Evolutionary conservation across 2,329 filamentous ascomycete genomes (phyloP).

Genomic region (Paracamarosporium sp.): DNA sequence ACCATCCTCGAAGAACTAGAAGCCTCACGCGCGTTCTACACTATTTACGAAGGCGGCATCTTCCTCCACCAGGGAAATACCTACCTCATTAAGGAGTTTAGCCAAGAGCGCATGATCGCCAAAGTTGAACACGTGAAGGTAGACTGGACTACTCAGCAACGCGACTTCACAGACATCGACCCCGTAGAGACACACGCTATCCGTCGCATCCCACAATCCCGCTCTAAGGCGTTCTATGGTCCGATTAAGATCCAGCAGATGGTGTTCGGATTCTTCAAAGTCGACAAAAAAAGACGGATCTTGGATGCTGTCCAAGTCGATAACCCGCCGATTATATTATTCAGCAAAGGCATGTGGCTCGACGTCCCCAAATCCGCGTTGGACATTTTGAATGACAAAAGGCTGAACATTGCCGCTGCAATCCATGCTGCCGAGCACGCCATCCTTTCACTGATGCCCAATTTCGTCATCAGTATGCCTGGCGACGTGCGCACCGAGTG

Average conservation of each 20-base stretch:
- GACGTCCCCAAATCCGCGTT: conserved; percentile 83
- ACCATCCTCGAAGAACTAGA: conserved; percentile 94
- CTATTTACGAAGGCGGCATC: conserved; percentile 94
- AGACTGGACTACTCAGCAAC: conserved; percentile 92
- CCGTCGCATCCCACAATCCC: conserved; percentile 69
- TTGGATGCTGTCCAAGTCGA: conserved; percentile 92
- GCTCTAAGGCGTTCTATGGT: conserved; percentile 81
- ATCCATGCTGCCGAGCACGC: conserved; percentile 97
- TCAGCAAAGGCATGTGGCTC: conserved; percentile 93
- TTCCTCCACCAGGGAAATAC: conserved; percentile 95
- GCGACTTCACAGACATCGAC: conserved; percentile 93
- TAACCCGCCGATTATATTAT: conserved; percentile 86
- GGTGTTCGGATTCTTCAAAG: conserved; percentile 96
- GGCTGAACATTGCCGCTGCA: conserved; percentile 82
- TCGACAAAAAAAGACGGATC: conserved; percentile 84
- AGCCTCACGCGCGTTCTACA: conserved; percentile 92
- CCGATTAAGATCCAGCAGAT: conserved; percentile 84
- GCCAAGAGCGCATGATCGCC: conserved; percentile 79
- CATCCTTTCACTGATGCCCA: conserved; percentile 83
- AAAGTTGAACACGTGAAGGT: conserved; percentile 89
- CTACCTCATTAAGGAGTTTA: conserved; percentile 90
- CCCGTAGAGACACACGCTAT: conserved; percentile 91
- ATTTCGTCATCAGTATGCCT: conserved; percentile 87
- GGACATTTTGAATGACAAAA: conserved; percentile 74
- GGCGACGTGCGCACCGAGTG: conserved; percentile 95